Percentiles rank a stretch among this genome's conserved stretches.
These are phyloP conservation scores for Apiotrichum akiyoshidainum DNA, from an alignment of 1,284 basidiomycete species.

Conservation along the genomic window DNA sequence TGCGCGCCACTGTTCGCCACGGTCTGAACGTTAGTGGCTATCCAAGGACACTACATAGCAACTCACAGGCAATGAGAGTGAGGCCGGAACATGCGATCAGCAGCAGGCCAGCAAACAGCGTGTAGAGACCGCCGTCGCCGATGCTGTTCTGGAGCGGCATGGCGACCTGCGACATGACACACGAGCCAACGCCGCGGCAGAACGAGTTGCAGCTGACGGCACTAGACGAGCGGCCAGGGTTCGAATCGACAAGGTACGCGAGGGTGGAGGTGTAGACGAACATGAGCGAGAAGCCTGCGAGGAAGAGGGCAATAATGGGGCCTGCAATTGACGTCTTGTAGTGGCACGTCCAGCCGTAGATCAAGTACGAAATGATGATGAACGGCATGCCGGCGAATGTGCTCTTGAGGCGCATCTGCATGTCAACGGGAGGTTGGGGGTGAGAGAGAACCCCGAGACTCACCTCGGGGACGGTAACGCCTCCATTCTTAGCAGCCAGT, in stretches of 20 bases:
- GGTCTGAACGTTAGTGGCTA: slow-evolving; percentile 11
- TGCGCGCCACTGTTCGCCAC: slow-evolving; percentile 28
- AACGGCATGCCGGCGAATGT: slow-evolving; percentile 54
- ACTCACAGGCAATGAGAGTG: slow-evolving; percentile 26
- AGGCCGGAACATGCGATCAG: slow-evolving; percentile 47
- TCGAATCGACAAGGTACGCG: slow-evolving; percentile 66
- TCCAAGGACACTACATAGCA: slow-evolving; percentile 7
- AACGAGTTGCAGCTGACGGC: slow-evolving; percentile 47
- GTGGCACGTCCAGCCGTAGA: slow-evolving; percentile 73
- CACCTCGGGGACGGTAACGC: slow-evolving; percentile 60
- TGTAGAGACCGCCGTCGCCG: slow-evolving; percentile 71
- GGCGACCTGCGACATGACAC: slow-evolving; percentile 46
- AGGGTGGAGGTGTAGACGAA: slow-evolving; percentile 48
- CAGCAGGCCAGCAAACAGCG: slow-evolving; percentile 65
- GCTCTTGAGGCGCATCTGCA: slow-evolving; percentile 65
- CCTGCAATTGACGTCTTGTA: slow-evolving; percentile 61
- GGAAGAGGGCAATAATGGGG: slow-evolving; percentile 58
- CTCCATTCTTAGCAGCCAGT: slow-evolving; percentile 62
- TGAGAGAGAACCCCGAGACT: not conserved
- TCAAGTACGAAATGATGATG: slow-evolving; percentile 56
- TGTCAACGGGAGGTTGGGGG: not conserved
- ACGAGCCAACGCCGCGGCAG: slow-evolving; percentile 42
- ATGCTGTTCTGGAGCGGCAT: slow-evolving; percentile 53
- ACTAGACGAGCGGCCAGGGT: slow-evolving; percentile 51
- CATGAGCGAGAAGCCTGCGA: slow-evolving; percentile 69